Conservation (phyloP, 2,329 filamentous ascomycete species). For the Exophiala sp. region DNA sequence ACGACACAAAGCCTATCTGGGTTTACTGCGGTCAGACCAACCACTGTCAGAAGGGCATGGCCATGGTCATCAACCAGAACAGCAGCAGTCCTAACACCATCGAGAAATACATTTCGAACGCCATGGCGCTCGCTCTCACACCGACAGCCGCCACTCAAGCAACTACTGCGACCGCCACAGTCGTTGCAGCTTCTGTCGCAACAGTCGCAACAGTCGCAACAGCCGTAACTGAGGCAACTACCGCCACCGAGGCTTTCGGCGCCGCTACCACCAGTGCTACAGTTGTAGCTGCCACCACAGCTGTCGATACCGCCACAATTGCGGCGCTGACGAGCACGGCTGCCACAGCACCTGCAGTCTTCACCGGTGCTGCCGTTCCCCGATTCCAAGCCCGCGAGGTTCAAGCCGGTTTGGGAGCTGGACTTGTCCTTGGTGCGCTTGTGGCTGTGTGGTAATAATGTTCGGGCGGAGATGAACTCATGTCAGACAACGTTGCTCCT, state of each 20-base stretch:
- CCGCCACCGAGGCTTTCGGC: background rate
- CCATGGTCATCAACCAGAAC: slow-evolving; percentile 65
- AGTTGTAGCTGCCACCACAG: slow-evolving; percentile 2
- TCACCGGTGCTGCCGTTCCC: slow-evolving; percentile 21
- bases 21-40: slow-evolving; percentile 70
- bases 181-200: background rate
- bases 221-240: background rate
- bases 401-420: slow-evolving; percentile 10
- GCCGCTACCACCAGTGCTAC: slow-evolving; percentile 1
- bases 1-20: slow-evolving; percentile 69
- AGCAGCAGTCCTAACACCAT: slow-evolving; percentile 23
- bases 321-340: slow-evolving; percentile 6
- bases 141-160: background rate
- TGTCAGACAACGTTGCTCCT: background rate
- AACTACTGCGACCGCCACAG: background rate
- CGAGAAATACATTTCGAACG: slow-evolving; percentile 26
- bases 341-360: slow-evolving; percentile 19
- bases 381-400: slow-evolving; percentile 9
- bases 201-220: background rate
- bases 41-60: slow-evolving; percentile 74
- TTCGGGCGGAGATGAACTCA: background rate
- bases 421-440: slow-evolving; percentile 18
- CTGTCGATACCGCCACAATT: slow-evolving; percentile 2
- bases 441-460: slow-evolving; percentile 23
- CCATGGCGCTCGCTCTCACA: slow-evolving; percentile 17